A percentile compares a stretch with the other conserved stretches of the same genome.
Evolutionary conservation across 345 rosid species (phyloP).

Genomic region (Salix dunnii): DNA sequence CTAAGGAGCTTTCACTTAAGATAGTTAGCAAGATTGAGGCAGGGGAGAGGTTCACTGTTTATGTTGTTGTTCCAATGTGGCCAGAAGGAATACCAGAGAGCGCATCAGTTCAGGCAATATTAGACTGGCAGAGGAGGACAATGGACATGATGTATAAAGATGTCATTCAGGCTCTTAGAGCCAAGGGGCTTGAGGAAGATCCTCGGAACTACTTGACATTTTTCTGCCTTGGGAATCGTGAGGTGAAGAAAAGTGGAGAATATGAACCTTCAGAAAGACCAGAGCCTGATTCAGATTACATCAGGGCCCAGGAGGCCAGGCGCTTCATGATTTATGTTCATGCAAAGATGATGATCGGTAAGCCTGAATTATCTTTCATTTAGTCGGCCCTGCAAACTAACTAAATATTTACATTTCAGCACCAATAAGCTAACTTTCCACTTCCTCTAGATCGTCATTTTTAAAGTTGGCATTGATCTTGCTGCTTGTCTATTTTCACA

Average conservation of each 20-base stretch:
- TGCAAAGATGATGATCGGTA: conserved; percentile 97
- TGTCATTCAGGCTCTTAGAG: conserved; percentile 65
- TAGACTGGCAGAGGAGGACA: conserved; percentile 95
- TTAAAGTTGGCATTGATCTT: background rate
- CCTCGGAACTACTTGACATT: conserved; percentile 86
- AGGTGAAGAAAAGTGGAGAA: conserved; percentile 81
- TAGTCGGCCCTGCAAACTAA: background rate
- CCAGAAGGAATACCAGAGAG: conserved; percentile 97
- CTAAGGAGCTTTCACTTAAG: conserved; percentile 91
- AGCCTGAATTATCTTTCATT: conserved; percentile 4
- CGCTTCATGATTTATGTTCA: conserved; percentile 99
- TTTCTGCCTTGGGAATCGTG: conserved; percentile 94
- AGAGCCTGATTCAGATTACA: conserved; percentile 77
- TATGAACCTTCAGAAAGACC: conserved; percentile 79
- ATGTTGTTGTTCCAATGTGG: conserved; percentile 96
- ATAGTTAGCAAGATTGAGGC: conserved; percentile 89
- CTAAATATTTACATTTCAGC: background rate
- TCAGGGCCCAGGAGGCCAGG: conserved; percentile 87
- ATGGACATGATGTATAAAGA: conserved; percentile 98
- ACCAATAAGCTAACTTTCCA: background rate
- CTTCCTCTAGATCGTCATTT: background rate
- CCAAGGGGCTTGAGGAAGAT: conserved; percentile 64
- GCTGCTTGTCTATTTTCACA: background rate
- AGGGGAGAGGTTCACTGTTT: conserved; percentile 80
- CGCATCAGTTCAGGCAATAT: conserved; percentile 87